Conservation (phyloP, 2,329 filamentous ascomycete genomes). For the Albifimbria verrucaria region DNA sequence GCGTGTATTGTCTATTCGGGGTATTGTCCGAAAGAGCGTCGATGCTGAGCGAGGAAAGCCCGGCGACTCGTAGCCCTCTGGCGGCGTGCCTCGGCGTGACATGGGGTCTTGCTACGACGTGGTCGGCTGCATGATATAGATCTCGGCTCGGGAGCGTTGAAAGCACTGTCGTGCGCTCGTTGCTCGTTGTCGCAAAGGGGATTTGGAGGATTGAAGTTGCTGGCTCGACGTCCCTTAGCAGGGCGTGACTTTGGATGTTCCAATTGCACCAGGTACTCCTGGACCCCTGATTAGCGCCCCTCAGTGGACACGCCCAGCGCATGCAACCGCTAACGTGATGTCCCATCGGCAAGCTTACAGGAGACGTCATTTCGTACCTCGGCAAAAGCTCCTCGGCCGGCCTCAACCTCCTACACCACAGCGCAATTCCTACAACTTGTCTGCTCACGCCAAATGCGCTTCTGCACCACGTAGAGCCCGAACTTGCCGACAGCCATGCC, state of each 20-base stretch:
- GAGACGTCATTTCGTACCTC: slow-evolving; percentile 20
- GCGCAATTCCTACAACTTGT: neutral
- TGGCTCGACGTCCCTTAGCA: too few species aligned
- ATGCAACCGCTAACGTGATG: too few species aligned
- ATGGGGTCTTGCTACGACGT: slow-evolving; percentile 12
- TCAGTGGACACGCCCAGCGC: neutral
- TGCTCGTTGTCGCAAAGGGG: too few species aligned
- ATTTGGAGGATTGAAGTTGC: too few species aligned
- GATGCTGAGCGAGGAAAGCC: slow-evolving; percentile 82
- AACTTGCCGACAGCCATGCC: slow-evolving; percentile 47
- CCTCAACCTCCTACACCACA: neutral
- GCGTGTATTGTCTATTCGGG: slow-evolving; percentile 46
- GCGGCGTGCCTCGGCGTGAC: slow-evolving; percentile 29
- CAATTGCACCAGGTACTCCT: neutral
- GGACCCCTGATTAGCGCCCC: neutral
- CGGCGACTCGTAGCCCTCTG: slow-evolving; percentile 60
- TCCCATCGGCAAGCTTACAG: neutral
- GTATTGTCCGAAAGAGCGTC: slow-evolving; percentile 47
- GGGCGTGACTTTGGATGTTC: too few species aligned
- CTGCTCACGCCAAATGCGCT: neutral
- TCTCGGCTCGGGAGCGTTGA: too few species aligned
- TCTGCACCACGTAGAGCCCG: neutral
- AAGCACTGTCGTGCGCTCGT: too few species aligned
- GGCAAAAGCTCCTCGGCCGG: slow-evolving; percentile 15
- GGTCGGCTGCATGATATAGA: slow-evolving; percentile 7